These are phyloP conservation scores for Cystofilobasidium bisporidii DNA, from an alignment of 768 basidiomycete genomes.

Conservation along the genomic window DNA sequence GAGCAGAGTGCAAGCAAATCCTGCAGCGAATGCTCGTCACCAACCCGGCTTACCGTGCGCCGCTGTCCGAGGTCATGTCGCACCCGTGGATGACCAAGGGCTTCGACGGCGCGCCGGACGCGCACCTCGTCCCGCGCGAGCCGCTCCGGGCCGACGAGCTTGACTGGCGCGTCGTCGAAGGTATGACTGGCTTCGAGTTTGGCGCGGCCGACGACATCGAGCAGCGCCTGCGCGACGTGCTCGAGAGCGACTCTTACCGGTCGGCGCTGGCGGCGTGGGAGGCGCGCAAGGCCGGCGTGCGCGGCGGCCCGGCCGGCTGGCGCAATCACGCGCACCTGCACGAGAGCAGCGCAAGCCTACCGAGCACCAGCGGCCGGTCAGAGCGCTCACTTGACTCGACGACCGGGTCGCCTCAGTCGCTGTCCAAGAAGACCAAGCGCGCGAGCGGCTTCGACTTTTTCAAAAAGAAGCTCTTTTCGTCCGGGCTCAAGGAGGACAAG, in stretches of 20 bases:
- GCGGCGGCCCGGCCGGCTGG: conserved; percentile 11
- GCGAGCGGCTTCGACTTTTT: conserved; percentile 94
- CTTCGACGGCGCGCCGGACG: conserved; percentile 64
- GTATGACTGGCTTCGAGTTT: conserved; percentile 96
- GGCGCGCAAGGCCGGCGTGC: conserved; percentile 37
- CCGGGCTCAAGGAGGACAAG: conserved; percentile 35
- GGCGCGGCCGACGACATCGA: conserved; percentile 81
- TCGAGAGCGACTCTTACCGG: conserved; percentile 67
- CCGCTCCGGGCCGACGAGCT: conserved; percentile 82
- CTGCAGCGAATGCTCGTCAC: conserved; percentile 94
- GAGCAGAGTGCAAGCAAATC: conserved; percentile 81
- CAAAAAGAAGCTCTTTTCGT: conserved; percentile 70
- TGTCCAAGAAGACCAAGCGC: conserved; percentile 53
- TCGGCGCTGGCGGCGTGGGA: conserved; percentile 72
- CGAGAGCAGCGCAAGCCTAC: conserved; percentile 12
- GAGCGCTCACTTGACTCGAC: not conserved
- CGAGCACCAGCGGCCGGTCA: not conserved
- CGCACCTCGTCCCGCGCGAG: conserved; percentile 78
- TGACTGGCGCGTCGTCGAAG: conserved; percentile 70
- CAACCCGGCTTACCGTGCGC: conserved; percentile 71
- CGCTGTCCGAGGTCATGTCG: conserved; percentile 68
- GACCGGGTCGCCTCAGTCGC: not conserved
- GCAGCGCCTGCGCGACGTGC: conserved; percentile 56
- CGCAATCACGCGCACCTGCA: not conserved
- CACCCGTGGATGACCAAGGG: conserved; percentile 93